Evolutionary conservation across 108 stramenopile genomes (phyloP).

Genomic region (Discostella pseudostelligera): DNA sequence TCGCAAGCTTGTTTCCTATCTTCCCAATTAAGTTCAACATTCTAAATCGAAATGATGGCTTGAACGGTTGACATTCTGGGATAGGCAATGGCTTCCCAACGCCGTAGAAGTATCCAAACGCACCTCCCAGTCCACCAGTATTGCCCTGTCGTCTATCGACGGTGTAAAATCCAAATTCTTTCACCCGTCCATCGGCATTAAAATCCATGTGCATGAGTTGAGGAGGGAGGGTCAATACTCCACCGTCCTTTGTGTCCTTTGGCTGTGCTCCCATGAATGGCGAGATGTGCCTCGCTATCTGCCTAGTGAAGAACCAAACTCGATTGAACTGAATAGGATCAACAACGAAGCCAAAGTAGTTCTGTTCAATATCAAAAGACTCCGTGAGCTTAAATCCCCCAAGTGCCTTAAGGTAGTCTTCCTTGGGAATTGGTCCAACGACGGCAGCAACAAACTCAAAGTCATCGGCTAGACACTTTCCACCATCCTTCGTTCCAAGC

Average conservation of each 20-base stretch:
- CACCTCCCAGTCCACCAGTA: constrained; percentile 80
- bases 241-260: constrained; percentile 18
- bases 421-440: constrained; percentile 62
- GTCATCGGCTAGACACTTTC: constrained; percentile 63
- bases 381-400: constrained; percentile 52
- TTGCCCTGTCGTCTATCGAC: constrained; percentile 75
- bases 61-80: constrained; percentile 70
- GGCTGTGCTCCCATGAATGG: constrained; percentile 58
- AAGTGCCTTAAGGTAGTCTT: constrained; percentile 60
- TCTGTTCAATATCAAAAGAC: constrained; percentile 61
- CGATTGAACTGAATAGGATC: constrained; percentile 74
- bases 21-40: constrained; percentile 43
- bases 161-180: constrained; percentile 71
- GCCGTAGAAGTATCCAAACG: constrained; percentile 71
- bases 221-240: constrained; percentile 52
- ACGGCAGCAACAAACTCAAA: constrained; percentile 78
- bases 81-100: constrained; percentile 70
- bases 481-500: constrained; percentile 55
- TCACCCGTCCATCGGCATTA: constrained; percentile 57
- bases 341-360: constrained; percentile 59
- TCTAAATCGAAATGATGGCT: constrained; percentile 51
- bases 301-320: constrained; percentile 66
- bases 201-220: constrained; percentile 53
- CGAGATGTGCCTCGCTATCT: constrained; percentile 46
- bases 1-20: constrained; percentile 36